phyloP scores from a whole-genome alignment of 2,329 filamentous ascomycete genomes.

The Tolypocladium sp. region DNA sequence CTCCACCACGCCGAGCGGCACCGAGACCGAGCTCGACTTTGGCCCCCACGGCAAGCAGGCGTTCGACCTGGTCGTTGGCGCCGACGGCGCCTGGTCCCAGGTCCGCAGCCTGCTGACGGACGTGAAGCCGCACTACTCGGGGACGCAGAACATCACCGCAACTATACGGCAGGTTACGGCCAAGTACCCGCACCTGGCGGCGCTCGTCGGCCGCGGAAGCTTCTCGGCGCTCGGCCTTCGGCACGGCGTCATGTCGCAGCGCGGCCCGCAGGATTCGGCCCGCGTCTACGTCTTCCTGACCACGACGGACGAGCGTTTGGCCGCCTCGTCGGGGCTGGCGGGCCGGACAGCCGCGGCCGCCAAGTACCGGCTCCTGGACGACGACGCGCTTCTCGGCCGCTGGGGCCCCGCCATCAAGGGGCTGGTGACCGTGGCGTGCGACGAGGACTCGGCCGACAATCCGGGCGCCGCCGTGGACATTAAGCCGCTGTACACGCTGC shows the following conservation, averaged over 20 bases:
- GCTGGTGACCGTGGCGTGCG: conserved; percentile 16
- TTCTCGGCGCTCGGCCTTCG: background rate
- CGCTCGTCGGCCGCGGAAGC: background rate
- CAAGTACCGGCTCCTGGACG: conserved; percentile 10
- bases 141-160: background rate
- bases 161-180: background rate
- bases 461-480: conserved; percentile 7
- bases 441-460: conserved; percentile 10
- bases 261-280: background rate
- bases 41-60: conserved; percentile 8
- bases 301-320: background rate
- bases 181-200: background rate
- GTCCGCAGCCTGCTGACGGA: background rate
- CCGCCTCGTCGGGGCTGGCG: conserved; percentile 10
- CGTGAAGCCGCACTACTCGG: background rate
- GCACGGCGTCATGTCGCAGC: background rate
- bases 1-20: background rate
- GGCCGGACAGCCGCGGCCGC: conserved; percentile 6
- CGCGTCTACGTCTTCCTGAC: background rate
- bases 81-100: conserved; percentile 6
- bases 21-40: conserved; percentile 11
- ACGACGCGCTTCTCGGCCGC: conserved; percentile 10
- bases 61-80: conserved; percentile 9
- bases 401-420: conserved; percentile 19
- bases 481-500: conserved; percentile 27